phyloP scores from a whole-genome alignment of 441 rosid genomes.

The Theobroma grandiflorum region DNA sequence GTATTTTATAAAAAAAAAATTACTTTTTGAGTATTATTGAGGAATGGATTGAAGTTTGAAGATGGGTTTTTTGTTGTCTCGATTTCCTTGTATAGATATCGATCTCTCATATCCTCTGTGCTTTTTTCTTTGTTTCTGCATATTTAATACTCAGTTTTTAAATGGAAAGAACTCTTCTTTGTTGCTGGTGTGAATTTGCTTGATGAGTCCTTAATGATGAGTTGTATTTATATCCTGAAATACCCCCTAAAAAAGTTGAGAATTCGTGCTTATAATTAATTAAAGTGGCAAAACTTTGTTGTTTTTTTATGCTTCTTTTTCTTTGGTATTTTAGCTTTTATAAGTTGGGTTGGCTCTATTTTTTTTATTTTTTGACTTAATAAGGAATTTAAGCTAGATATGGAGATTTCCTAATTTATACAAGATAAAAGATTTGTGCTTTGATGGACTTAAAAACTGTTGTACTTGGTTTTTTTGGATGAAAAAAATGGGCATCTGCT shows the following conservation, averaged over 20 bases:
- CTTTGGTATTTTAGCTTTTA: background rate
- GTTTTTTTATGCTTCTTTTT: background rate
- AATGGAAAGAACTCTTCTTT: background rate
- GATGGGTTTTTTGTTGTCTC: background rate
- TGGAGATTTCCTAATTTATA: background rate
- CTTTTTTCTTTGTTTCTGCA: background rate
- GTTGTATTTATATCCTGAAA: background rate
- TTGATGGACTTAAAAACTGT: background rate
- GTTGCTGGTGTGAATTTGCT: constrained; percentile 10
- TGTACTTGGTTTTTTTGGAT: background rate
- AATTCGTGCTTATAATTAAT: background rate
- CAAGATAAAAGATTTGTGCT: background rate
- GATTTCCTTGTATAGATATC: background rate
- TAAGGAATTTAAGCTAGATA: background rate
- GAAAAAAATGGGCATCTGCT: background rate
- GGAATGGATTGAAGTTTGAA: background rate
- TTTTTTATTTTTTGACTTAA: background rate
- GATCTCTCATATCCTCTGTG: background rate
- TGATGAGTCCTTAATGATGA: background rate
- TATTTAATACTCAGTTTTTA: background rate
- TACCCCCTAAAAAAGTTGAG: background rate
- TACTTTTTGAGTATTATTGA: background rate
- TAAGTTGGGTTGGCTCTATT: background rate
- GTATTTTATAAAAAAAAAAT: background rate
- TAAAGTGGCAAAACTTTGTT: background rate